Evolutionary conservation across 2,329 filamentous ascomycete genomes (phyloP).

Genomic region (Mariannaea elegans): DNA sequence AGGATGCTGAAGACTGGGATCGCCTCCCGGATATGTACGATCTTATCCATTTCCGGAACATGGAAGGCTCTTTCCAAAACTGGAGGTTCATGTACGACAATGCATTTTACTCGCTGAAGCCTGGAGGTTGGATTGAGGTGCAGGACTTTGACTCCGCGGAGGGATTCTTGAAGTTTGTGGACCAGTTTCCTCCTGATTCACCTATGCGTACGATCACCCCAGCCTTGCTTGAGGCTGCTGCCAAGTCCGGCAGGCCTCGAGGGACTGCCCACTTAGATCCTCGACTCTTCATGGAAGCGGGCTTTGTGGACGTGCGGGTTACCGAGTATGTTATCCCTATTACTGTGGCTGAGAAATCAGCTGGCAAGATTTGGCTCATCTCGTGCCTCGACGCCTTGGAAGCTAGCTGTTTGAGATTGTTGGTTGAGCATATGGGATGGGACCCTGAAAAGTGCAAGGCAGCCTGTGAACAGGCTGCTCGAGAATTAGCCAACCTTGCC

Average conservation of each 20-base stretch:
- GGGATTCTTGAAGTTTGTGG: conserved; percentile 43
- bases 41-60: conserved; percentile 64
- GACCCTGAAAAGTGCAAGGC: conserved; percentile 57
- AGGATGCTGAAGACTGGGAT: conserved; percentile 69
- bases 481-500: conserved; percentile 59
- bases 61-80: conserved; percentile 65
- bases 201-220: conserved; percentile 52
- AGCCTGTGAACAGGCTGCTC: conserved; percentile 56
- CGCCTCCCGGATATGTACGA: conserved; percentile 61
- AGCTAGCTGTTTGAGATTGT: conserved; percentile 56
- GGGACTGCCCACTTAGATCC: conserved; percentile 57
- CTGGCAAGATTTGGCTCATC: conserved; percentile 64
- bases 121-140: conserved; percentile 66
- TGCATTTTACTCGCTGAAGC: conserved; percentile 61
- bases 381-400: conserved; percentile 61
- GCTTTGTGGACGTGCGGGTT: conserved; percentile 61
- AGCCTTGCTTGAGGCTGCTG: conserved; percentile 55
- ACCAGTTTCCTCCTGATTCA: conserved; percentile 54
- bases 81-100: conserved; percentile 65
- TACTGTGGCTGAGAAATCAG: conserved; percentile 53
- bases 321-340: conserved; percentile 60
- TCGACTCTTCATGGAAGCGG: conserved; percentile 54
- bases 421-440: conserved; percentile 64
- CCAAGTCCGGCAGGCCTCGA: conserved; percentile 55
- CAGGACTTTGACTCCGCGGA: conserved; percentile 62